Evolutionary conservation across 768 basidiomycete species (phyloP).

Genomic region (Rossbeevera mucosa): DNA sequence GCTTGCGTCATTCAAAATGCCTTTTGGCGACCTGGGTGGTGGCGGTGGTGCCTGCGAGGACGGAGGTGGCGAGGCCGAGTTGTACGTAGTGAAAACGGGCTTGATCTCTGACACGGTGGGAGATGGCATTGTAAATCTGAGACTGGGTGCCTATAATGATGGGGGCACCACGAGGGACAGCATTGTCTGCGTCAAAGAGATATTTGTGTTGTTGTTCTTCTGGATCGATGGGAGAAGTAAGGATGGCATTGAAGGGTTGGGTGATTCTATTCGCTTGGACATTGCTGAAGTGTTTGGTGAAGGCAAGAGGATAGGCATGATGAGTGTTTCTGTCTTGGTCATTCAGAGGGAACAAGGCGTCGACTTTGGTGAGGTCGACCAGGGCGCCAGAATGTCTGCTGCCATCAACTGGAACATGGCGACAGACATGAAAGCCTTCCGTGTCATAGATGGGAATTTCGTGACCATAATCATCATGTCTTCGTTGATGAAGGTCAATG

Average conservation of each 20-base stretch:
- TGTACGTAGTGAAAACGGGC: constrained; percentile 4
- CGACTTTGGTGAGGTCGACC: background rate
- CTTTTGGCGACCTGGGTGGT: background rate
- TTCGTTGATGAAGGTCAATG: no score
- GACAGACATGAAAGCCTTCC: background rate
- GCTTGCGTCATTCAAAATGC: background rate
- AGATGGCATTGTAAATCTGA: constrained; percentile 5
- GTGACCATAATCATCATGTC: background rate
- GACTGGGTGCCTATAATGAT: background rate
- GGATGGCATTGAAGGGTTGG: background rate
- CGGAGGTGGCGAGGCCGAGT: constrained; percentile 2
- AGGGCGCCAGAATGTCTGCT: background rate
- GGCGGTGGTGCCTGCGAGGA: background rate
- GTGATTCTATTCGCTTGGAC: background rate
- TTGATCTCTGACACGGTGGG: background rate
- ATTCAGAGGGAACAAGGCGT: background rate
- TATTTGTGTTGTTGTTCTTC: background rate
- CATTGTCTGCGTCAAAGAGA: background rate
- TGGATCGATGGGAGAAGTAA: background rate
- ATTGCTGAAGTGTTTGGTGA: background rate
- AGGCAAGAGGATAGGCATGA: background rate
- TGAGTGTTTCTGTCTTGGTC: background rate
- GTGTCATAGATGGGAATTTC: background rate
- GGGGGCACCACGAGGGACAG: background rate
- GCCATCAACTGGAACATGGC: background rate